A percentile compares a stretch with the other conserved stretches of the same genome.
These are phyloP conservation scores for Venturia pyrina DNA, from an alignment of 2,329 filamentous ascomycete genomes.

Conservation along the genomic window DNA sequence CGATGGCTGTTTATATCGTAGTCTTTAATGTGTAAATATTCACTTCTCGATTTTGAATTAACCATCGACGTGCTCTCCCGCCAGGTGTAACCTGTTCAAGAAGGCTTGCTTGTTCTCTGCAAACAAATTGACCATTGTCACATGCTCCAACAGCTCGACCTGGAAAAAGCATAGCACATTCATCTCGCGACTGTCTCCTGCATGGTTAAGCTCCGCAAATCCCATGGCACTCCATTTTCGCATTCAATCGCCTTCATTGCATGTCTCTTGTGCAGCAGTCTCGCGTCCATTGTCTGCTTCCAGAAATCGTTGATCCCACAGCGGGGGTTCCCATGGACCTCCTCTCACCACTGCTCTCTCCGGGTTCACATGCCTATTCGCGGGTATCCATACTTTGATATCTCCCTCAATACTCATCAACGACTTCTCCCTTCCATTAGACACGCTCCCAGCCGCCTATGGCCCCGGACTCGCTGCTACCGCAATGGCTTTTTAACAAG, in stretches of 20 bases:
- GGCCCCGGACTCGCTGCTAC: neutral
- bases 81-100: no score
- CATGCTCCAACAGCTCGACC: no score
- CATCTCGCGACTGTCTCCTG: no score
- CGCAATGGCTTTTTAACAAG: neutral
- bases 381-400: neutral
- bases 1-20: neutral
- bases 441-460: neutral
- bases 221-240: no score
- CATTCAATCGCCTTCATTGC: no score
- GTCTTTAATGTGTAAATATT: slow-evolving; percentile 5
- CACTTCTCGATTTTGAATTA: neutral
- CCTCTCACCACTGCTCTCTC: neutral
- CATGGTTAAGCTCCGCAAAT: no score
- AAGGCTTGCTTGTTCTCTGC: neutral
- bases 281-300: neutral
- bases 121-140: no score
- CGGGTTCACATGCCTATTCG: neutral
- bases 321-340: no score
- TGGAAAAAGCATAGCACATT: no score
- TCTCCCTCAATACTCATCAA: neutral
- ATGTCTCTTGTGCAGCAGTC: neutral
- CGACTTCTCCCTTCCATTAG: neutral
- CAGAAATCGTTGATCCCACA: no score
- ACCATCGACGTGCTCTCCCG: neutral